phyloP scores from a whole-genome alignment of 495 filamentous ascomycete genomes.

The Penicillium maclennaniae region DNA sequence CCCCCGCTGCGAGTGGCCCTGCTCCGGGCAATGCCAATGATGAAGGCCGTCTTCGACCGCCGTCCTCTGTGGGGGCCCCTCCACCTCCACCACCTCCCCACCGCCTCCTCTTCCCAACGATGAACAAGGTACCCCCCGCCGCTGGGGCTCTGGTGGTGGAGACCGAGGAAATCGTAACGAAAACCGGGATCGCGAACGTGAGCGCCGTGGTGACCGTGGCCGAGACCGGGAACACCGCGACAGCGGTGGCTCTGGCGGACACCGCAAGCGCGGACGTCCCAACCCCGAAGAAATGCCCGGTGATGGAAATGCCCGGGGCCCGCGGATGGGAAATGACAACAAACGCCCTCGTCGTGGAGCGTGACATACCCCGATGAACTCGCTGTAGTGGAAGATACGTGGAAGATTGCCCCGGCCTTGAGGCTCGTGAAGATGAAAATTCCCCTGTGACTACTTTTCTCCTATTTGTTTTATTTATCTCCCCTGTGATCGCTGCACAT shows the following conservation, averaged over 20 bases:
- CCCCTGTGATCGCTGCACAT: background rate
- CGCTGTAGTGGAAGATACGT: background rate
- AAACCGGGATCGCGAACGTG: constrained; percentile 40
- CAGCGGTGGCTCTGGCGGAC: constrained; percentile 26
- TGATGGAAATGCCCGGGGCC: constrained; percentile 32
- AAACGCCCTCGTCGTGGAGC: constrained; percentile 44
- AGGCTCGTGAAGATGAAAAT: background rate
- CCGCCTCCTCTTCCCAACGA: constrained; percentile 25
- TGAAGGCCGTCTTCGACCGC: constrained; percentile 40
- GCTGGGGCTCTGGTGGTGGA: constrained; percentile 32
- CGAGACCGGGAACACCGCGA: constrained; percentile 39
- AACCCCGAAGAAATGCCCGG: constrained; percentile 30
- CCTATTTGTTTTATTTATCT: constrained; percentile 9
- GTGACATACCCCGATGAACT: constrained; percentile 13
- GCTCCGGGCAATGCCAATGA: constrained; percentile 10
- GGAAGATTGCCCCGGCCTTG: background rate
- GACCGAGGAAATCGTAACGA: constrained; percentile 31
- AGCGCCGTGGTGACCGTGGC: constrained; percentile 37
- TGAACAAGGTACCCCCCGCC: constrained; percentile 32
- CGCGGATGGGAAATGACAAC: constrained; percentile 39
- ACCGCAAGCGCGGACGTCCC: constrained; percentile 41
- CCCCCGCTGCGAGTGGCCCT: constrained; percentile 14
- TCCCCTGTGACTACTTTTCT: constrained; percentile 4
- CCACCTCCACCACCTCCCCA: constrained; percentile 33
- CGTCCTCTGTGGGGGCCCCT: constrained; percentile 36